Percentiles rank a stretch among this genome's conserved stretches.
Evolutionary conservation across 768 basidiomycete genomes (phyloP).

Genomic region (Ephemerocybe angulata): DNA sequence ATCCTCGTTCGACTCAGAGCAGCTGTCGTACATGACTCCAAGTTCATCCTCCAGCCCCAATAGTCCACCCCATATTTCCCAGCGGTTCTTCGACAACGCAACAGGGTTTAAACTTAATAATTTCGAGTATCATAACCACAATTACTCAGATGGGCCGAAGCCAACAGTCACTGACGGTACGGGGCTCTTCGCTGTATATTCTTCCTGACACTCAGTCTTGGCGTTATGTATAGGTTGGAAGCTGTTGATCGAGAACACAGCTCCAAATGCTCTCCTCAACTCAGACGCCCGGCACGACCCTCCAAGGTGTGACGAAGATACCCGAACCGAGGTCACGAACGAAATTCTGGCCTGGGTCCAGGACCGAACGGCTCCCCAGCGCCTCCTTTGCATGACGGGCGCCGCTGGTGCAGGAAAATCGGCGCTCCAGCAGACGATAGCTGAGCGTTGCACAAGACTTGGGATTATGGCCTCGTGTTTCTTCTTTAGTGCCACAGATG

Average conservation of each 20-base stretch:
- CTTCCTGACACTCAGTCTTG: no score
- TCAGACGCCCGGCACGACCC: constrained; percentile 7
- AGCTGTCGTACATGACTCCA: no score
- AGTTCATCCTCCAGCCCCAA: no score
- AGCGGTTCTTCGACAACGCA: no score
- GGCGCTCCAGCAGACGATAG: neutral
- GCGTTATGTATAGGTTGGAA: neutral
- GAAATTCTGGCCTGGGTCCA: neutral
- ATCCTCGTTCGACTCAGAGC: no score
- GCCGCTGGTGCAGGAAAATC: constrained; percentile 3
- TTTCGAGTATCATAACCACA: no score
- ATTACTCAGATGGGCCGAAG: no score
- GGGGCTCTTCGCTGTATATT: no score
- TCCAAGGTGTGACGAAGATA: constrained; percentile 4
- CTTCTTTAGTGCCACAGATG: constrained; percentile 9
- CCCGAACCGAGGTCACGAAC: constrained; percentile 3
- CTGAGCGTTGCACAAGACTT: constrained; percentile 1
- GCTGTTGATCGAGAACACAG: neutral
- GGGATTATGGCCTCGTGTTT: constrained; percentile 6
- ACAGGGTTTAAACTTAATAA: no score
- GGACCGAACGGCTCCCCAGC: neutral
- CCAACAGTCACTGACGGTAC: no score
- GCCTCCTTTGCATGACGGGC: neutral
- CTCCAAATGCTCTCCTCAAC: neutral
- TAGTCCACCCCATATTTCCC: no score